A percentile compares a stretch with the other conserved stretches of the same genome.
These are phyloP conservation scores for Chaetomium sp. DNA, from an alignment of 2,329 filamentous ascomycete species.

Conservation along the genomic window DNA sequence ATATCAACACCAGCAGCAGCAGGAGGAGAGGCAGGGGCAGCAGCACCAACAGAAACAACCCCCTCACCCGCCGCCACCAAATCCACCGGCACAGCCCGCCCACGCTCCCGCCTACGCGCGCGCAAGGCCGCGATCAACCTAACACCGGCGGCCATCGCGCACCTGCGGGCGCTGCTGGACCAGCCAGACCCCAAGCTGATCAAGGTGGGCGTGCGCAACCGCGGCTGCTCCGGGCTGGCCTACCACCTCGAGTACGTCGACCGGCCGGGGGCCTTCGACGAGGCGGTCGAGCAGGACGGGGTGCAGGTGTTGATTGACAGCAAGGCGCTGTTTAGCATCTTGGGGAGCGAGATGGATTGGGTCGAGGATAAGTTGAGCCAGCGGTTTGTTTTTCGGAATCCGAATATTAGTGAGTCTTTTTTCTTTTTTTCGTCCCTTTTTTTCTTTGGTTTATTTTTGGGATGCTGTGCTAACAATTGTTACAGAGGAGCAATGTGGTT, in stretches of 20 bases:
- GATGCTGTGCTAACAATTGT: slow-evolving; percentile 38
- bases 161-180: slow-evolving; percentile 74
- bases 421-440: neutral
- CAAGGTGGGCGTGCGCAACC: slow-evolving; percentile 89
- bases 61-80: slow-evolving; percentile 34
- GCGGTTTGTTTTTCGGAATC: slow-evolving; percentile 92
- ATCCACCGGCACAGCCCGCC: slow-evolving; percentile 43
- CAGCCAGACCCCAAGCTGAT: slow-evolving; percentile 91
- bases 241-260: slow-evolving; percentile 97
- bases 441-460: neutral
- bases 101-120: slow-evolving; percentile 61
- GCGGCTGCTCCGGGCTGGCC: slow-evolving; percentile 88
- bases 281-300: slow-evolving; percentile 91
- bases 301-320: slow-evolving; percentile 95
- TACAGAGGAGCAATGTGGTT: slow-evolving; percentile 91
- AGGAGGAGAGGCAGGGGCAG: neutral
- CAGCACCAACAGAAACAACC: neutral
- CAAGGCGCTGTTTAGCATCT: slow-evolving; percentile 96
- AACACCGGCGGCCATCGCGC: slow-evolving; percentile 75
- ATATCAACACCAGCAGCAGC: neutral
- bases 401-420: slow-evolving; percentile 86
- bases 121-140: slow-evolving; percentile 92
- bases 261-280: slow-evolving; percentile 83
- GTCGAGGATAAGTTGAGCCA: slow-evolving; percentile 91
- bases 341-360: slow-evolving; percentile 99